Evolutionary conservation across 257 asterid genomes (phyloP).

Genomic region (Solanum habrochaites): DNA sequence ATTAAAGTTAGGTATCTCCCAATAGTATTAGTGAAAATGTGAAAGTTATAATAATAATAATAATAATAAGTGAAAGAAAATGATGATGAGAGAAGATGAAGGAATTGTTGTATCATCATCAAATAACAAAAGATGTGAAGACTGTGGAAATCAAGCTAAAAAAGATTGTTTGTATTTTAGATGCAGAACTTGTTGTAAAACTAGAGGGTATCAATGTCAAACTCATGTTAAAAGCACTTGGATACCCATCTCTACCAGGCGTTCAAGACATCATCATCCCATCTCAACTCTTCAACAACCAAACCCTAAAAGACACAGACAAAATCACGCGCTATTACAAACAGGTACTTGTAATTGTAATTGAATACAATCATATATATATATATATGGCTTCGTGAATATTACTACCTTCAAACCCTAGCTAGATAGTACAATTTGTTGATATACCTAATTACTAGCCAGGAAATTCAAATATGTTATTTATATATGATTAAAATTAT

Average conservation of each 20-base stretch:
- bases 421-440: slow-evolving; percentile 2
- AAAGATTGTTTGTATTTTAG: slow-evolving; percentile 49
- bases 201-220: slow-evolving; percentile 53
- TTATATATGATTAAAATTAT: too few relatives aligned
- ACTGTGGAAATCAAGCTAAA: slow-evolving; percentile 85
- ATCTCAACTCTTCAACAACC: neutral
- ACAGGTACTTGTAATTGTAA: slow-evolving; percentile 10
- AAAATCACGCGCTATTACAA: slow-evolving; percentile 11
- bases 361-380: neutral
- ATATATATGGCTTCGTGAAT: neutral
- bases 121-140: slow-evolving; percentile 31
- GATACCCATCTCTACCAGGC: slow-evolving; percentile 54
- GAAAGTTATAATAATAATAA: neutral
- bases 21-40: neutral
- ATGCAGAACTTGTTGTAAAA: slow-evolving; percentile 70
- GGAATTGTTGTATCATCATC: neutral
- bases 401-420: slow-evolving; percentile 14
- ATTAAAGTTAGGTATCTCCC: neutral
- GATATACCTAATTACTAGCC: too few relatives aligned
- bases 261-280: slow-evolving; percentile 35
- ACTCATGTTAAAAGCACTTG: slow-evolving; percentile 81
- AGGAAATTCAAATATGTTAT: too few relatives aligned
- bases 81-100: slow-evolving; percentile 1
- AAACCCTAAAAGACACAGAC: slow-evolving; percentile 57
- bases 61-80: neutral